Conservation (phyloP, 2,329 filamentous ascomycete species). For the Ambrosiella cleistominuta region DNA sequence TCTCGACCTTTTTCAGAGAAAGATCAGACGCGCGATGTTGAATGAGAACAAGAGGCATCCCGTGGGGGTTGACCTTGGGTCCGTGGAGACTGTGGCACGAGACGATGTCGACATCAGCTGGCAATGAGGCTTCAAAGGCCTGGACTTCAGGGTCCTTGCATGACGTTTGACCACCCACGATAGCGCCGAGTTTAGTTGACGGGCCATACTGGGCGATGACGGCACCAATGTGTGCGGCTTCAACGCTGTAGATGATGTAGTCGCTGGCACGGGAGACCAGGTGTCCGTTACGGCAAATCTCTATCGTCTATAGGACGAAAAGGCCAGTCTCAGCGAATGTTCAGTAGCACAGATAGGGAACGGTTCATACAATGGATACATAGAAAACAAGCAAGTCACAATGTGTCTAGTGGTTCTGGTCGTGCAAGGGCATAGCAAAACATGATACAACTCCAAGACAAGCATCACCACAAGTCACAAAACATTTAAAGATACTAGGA, state of each 20-base stretch:
- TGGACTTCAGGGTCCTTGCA: conserved; percentile 95
- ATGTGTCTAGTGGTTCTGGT: conserved; percentile 16
- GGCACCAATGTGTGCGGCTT: conserved; percentile 74
- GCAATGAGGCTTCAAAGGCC: conserved; percentile 80
- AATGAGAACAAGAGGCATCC: conserved; percentile 85
- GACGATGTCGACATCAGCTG: conserved; percentile 75
- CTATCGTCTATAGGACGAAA: conserved; percentile 45
- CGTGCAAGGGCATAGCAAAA: neutral
- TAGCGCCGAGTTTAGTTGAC: conserved; percentile 85
- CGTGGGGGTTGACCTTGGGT: conserved; percentile 70
- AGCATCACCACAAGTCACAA: neutral
- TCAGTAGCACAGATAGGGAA: neutral
- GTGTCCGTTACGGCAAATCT: conserved; percentile 86
- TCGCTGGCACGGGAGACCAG: conserved; percentile 90
- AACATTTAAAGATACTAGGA: neutral
- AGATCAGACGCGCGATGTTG: conserved; percentile 71
- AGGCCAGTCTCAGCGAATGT: conserved; percentile 29
- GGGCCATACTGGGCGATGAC: conserved; percentile 82
- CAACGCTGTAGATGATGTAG: conserved; percentile 97
- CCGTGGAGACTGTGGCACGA: conserved; percentile 95
- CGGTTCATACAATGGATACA: neutral
- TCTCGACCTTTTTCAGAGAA: conserved; percentile 61
- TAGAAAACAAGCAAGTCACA: conserved; percentile 15
- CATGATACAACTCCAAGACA: neutral
- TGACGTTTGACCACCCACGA: conserved; percentile 93